Conservation (phyloP, 1,139 yeast species). For the Entelexis sorbosivorans region DNA sequence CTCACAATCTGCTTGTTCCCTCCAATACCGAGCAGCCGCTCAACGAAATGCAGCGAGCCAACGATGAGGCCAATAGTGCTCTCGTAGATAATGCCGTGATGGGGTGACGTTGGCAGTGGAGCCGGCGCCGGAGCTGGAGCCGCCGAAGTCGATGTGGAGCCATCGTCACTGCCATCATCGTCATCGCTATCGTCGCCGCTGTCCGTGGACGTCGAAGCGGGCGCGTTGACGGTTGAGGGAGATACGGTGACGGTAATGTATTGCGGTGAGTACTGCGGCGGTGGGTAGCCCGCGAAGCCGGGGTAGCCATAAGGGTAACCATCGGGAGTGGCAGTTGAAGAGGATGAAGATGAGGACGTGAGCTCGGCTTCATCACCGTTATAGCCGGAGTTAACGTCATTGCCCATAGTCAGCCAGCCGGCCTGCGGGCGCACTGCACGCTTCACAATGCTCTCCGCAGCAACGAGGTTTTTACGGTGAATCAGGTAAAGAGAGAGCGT, state of each 20-base stretch:
- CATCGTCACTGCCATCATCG: conserved; percentile 2
- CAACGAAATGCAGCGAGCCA: conserved; percentile 5
- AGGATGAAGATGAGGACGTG: background rate
- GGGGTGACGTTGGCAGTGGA: conserved; percentile 5
- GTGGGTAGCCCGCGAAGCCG: background rate
- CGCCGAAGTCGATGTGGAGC: background rate
- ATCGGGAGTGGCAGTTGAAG: background rate
- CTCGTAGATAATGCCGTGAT: background rate
- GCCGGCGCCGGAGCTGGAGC: conserved; percentile 3
- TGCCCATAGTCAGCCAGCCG: conserved; percentile 16
- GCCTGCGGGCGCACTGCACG: conserved; percentile 4
- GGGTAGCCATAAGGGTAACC: background rate
- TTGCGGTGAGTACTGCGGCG: conserved; percentile 7
- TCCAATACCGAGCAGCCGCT: background rate
- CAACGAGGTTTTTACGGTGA: conserved; percentile 8
- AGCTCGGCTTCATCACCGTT: conserved; percentile 7
- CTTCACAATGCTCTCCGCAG: conserved; percentile 6
- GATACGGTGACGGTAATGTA: conserved; percentile 8
- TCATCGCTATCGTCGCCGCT: background rate
- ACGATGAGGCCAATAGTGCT: conserved; percentile 5
- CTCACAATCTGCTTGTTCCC: background rate
- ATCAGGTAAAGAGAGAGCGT: conserved; percentile 3
- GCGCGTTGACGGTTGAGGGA: background rate
- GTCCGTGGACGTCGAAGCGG: background rate
- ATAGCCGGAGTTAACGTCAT: conserved; percentile 14